Conservation (phyloP, 1,284 basidiomycete species). For the Cryptococcus wingfieldii region DNA sequence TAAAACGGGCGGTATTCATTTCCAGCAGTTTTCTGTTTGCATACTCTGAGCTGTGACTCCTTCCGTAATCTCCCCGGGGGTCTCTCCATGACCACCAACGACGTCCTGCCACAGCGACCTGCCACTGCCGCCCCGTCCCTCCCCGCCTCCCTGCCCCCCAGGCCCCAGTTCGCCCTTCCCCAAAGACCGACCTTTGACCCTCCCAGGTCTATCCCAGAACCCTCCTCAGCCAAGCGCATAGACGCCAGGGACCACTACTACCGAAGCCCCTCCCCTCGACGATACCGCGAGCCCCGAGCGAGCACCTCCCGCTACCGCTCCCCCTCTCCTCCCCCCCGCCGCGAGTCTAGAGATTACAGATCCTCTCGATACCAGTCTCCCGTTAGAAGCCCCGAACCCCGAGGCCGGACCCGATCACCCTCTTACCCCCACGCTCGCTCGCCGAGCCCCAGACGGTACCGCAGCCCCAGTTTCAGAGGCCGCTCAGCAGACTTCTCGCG, state of each 20-base stretch:
- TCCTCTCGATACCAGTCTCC: background rate
- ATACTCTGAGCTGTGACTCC: too few relatives aligned
- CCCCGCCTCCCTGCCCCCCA: too few relatives aligned
- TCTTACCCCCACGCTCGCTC: background rate
- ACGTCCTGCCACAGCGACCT: too few relatives aligned
- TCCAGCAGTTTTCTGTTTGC: too few relatives aligned
- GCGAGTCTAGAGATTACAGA: background rate
- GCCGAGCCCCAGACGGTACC: background rate
- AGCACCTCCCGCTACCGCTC: background rate
- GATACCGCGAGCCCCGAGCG: background rate
- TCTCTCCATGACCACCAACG: too few relatives aligned
- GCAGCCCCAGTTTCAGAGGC: background rate
- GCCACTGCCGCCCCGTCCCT: too few relatives aligned
- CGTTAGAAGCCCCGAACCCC: too few relatives aligned
- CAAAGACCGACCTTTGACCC: too few relatives aligned
- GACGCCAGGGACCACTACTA: background rate
- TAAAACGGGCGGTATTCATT: too few relatives aligned
- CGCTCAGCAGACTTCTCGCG: background rate
- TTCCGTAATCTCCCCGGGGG: too few relatives aligned
- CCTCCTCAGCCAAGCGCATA: background rate
- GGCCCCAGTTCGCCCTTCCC: too few relatives aligned
- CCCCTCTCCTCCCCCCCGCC: constrained; percentile 2
- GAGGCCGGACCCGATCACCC: too few relatives aligned
- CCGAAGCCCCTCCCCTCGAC: background rate
- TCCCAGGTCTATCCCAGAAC: background rate